Base-by-base conservation (phyloP, 176 grass and related monocot species). In the Phoenix dactylifera region DNA sequence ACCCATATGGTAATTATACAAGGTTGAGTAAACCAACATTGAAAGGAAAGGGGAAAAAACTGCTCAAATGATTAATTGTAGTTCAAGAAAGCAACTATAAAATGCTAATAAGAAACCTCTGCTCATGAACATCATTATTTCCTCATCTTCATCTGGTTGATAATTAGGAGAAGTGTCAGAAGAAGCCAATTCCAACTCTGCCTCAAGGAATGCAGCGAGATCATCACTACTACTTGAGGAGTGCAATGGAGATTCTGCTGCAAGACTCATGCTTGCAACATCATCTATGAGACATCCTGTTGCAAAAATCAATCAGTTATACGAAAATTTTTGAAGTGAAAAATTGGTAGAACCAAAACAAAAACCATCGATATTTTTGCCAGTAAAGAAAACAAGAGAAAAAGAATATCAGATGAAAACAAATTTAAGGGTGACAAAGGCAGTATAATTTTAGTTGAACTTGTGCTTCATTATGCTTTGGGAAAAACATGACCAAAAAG, bases 211-310 rank as follows among this genome's bases (percentile, higher is more conserved):
- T 7, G 76, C 66, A 12, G 86, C 81, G 69, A 85, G 82, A 55
- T 85, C 87, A 17, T 88, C 93, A 62, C 70, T 78, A 26, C 79
- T 81, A 52, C 81, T 90, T n/a, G 76, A 79, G 24, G 87, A 96
- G 5, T 64, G 82, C 16, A 87, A 81, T 51, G 83, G 83, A 10
- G 83, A 87, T 69, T 92, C 87, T 1, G 84, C 75, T 15, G 63
- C 81, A 22, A 85, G 64, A 74, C 72, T 97, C 92, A 97, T 91
- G 12, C 19, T 73, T 22, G 24, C 24, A 55, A 26, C 52, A 68
- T 56, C 16, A 6, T 49, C 20, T 12, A 56, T 22, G 18, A 15
- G n/a, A 3, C 4, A 4, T 55, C 50, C 65, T 55, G 7, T 39
- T 16, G 22, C 65, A 68, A 56, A 55, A 9, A 56, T 39, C 30